Base-by-base conservation (phyloP, 1,139 yeast species). In the Magnusiomyces sp. region DNA sequence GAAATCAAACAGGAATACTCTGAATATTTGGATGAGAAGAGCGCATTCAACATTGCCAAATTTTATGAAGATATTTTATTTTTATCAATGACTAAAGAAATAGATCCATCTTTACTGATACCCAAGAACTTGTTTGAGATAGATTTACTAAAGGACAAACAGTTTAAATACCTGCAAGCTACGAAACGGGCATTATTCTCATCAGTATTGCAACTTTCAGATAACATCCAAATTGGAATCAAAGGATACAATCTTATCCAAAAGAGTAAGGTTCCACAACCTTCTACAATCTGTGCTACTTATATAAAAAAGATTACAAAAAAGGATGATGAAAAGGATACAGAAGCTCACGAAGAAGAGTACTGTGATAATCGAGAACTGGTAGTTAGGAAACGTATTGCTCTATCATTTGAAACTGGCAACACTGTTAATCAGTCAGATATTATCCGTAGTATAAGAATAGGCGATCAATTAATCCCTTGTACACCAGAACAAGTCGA, bases 161-260 rank as follows among this genome's bases (percentile, higher is more conserved):
- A n/a, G n/a, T 40, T 49, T 23, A 34, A 14, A 9, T 13, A 37
- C 2, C 38, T 47, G 32, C 41, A 34, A 13, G 83, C 81, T 53
- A 73, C 84, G 9, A 76, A 77, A 51, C 68, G 95, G 47, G 74
- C 81, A 2, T 76, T 75, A 44, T 84, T 85, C 59, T 73, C 78
- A 11, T 79, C 87, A 56, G 76, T 80, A n/a, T 55, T 81, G 42
- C 71, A 72, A 5, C 61, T 81, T 2, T 68, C 71, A 2, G 79
- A 80, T 1, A 67, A 70, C 1, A 56, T 88, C 14, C 73, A 75
- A 0, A 76, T 92, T 47, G 83, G 88, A 0, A 71, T 89, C 1
- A 79, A 77, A 58, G 97, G 95, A 0, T 85, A 81, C 59, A 68
- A 83, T 0, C 70, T 85, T n/a, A 77, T 75, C 56, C 70, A 74